phyloP scores from a whole-genome alignment of 495 filamentous ascomycete genomes.

The Talaromyces stipitatus region DNA sequence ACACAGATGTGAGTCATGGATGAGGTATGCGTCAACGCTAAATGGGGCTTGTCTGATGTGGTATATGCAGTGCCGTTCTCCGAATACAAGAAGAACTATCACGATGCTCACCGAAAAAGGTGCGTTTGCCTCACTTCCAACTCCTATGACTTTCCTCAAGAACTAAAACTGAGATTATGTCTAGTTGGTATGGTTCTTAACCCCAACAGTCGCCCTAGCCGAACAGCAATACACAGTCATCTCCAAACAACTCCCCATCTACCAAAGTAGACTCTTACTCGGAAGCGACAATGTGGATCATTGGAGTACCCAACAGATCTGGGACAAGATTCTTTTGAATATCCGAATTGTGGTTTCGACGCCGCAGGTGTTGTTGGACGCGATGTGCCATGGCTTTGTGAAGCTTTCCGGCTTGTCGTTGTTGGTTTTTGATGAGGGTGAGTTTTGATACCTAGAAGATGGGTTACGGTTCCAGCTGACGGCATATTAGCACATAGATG shows the following conservation, averaged over 20 bases:
- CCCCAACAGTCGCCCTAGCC: slow-evolving; percentile 68
- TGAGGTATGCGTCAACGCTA: not conserved
- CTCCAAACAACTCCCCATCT: slow-evolving; percentile 49
- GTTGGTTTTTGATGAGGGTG: slow-evolving; percentile 88
- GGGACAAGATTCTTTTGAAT: slow-evolving; percentile 64
- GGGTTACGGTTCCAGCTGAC: not conserved
- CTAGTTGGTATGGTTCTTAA: slow-evolving; percentile 79
- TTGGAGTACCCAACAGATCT: slow-evolving; percentile 65
- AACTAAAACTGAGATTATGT: slow-evolving; percentile 11
- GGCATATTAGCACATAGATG: slow-evolving; percentile 51
- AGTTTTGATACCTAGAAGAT: slow-evolving; percentile 3
- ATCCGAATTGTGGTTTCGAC: slow-evolving; percentile 72
- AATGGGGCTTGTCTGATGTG: not conserved
- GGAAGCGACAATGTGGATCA: slow-evolving; percentile 63
- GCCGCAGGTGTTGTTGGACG: slow-evolving; percentile 69
- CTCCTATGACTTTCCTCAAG: not conserved
- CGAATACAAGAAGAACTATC: slow-evolving; percentile 76
- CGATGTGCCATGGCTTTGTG: slow-evolving; percentile 74
- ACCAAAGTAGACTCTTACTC: slow-evolving; percentile 55
- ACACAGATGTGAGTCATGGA: slow-evolving; percentile 66
- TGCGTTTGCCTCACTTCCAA: slow-evolving; percentile 19
- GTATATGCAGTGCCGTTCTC: slow-evolving; percentile 55
- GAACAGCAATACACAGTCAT: slow-evolving; percentile 66
- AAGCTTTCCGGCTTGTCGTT: slow-evolving; percentile 56
- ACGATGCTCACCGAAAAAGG: slow-evolving; percentile 48